These are phyloP conservation scores for Mycosphaerelloides madeirae DNA, from an alignment of 2,329 filamentous ascomycete genomes.

Conservation along the genomic window DNA sequence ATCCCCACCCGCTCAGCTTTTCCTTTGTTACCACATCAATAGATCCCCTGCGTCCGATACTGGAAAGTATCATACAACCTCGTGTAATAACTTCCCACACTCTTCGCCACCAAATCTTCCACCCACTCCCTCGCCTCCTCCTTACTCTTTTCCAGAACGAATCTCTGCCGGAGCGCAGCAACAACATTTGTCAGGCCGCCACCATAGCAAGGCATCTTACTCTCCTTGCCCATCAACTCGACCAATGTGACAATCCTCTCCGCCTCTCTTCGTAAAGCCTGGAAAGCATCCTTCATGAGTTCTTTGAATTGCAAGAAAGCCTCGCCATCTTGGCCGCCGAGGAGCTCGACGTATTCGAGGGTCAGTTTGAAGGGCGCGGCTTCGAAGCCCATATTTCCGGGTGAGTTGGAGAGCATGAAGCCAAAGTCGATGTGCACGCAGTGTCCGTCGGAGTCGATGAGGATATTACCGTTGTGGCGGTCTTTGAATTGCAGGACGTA, in stretches of 20 bases:
- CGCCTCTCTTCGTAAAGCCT: slow-evolving; percentile 71
- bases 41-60: slow-evolving; percentile 83
- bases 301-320: slow-evolving; percentile 73
- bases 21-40: slow-evolving; percentile 45
- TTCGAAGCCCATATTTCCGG: slow-evolving; percentile 78
- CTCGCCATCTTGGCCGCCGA: slow-evolving; percentile 66
- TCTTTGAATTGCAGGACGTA: slow-evolving; percentile 83
- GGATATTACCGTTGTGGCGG: slow-evolving; percentile 78
- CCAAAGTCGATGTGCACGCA: slow-evolving; percentile 88
- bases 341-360: slow-evolving; percentile 77
- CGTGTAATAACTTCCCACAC: slow-evolving; percentile 80
- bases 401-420: slow-evolving; percentile 84
- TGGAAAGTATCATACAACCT: slow-evolving; percentile 72
- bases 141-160: slow-evolving; percentile 76
- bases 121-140: slow-evolving; percentile 79
- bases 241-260: slow-evolving; percentile 79
- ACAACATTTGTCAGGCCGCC: slow-evolving; percentile 69
- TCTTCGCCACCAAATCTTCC: slow-evolving; percentile 76
- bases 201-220: slow-evolving; percentile 78
- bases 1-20: too few species aligned
- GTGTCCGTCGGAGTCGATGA: slow-evolving; percentile 80
- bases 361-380: slow-evolving; percentile 83
- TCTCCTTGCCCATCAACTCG: slow-evolving; percentile 76
- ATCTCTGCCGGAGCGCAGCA: slow-evolving; percentile 64
- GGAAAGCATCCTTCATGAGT: slow-evolving; percentile 78